These are phyloP conservation scores for Xanthoconium purpureum DNA, from an alignment of 768 basidiomycete genomes.

Conservation along the genomic window DNA sequence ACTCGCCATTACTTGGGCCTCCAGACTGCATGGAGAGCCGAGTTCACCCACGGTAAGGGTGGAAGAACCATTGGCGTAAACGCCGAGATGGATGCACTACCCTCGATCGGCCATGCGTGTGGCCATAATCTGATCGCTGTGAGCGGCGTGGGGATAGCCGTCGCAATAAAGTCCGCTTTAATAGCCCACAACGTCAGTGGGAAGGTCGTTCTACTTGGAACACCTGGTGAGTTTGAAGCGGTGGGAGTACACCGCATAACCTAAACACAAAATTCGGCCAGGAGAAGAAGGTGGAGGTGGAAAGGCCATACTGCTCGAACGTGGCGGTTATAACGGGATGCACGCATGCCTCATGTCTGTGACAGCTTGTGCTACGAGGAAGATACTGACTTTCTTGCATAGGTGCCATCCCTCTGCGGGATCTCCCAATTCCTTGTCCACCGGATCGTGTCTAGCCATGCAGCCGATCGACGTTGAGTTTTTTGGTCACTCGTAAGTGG, in stretches of 20 bases:
- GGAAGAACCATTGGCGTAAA: conserved; percentile 74
- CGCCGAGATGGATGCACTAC: conserved; percentile 69
- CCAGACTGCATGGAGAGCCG: conserved; percentile 75
- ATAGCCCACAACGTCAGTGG: conserved; percentile 60
- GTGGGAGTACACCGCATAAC: background rate
- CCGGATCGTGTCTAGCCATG: conserved; percentile 59
- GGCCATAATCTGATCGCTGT: conserved; percentile 84
- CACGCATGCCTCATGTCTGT: conserved; percentile 73
- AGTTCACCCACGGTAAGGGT: conserved; percentile 54
- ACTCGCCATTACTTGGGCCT: conserved; percentile 69
- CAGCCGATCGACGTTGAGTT: conserved; percentile 68
- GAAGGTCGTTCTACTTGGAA: conserved; percentile 72
- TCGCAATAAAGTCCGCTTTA: conserved; percentile 70
- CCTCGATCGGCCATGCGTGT: conserved; percentile 62
- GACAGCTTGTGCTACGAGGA: conserved; percentile 6
- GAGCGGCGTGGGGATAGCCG: conserved; percentile 69
- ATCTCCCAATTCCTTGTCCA: conserved; percentile 43
- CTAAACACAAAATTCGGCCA: conserved; percentile 25
- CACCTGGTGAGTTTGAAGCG: conserved; percentile 50
- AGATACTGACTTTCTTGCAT: conserved; percentile 9
- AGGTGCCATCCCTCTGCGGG: conserved; percentile 78
- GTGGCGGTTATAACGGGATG: conserved; percentile 79
- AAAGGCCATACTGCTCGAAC: conserved; percentile 69
- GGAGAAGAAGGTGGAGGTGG: conserved; percentile 81
- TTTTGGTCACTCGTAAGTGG: conserved; percentile 65